Base-by-base conservation (phyloP, 371 early-diverging fungal genomes). In the Circinella minor region DNA sequence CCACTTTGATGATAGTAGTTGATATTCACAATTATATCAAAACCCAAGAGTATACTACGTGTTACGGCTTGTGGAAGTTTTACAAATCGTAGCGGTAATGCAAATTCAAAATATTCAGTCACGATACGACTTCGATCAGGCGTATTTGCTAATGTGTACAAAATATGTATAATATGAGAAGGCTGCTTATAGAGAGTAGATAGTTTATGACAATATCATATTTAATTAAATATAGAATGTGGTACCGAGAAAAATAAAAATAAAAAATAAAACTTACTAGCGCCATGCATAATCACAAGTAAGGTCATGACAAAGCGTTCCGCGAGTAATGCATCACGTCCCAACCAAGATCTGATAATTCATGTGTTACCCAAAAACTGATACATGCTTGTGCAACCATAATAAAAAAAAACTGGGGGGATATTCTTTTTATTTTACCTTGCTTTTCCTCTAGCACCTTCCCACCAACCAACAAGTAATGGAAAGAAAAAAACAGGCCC, bases 391-490 rank as follows among this genome's bases (percentile, higher is more conserved):
- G 57, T 57, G 51, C 17, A 46, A 55, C 20, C 3, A n/a, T 10
- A 11, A 37, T 15, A 36, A 27, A 9, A 4, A 48, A 20, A 38
- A 59, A 1, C 20, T 2, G 27, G 18, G 38, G 18, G 13, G 15
- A 61, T 3, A 46, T 27, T 18, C 7, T 63, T n/a, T 55, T 17
- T 27, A n/a, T 0, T 67, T 74, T 77, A 81, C 82, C 71, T 76
- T 57, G 72, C 65, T 15, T 73, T 73, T 2, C 74, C 76, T 66
- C 79, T 76, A 1, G 79, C 70, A 3, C 81, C 82, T 69, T 82
- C 83, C 85, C 85, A 85, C 83, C 83, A 85, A 2, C 85, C 85
- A 15, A 78, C 77, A 0, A 85, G 36, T 36, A 85, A 61, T 6
- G 85, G 85, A 27, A 81, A 82, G 55, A 85, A 85, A 66, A 85